Evolutionary conservation across 768 basidiomycete genomes (phyloP), one percentile per base, ranked within the genome.

Genomic region (Solioccasus polychromus): DNA sequence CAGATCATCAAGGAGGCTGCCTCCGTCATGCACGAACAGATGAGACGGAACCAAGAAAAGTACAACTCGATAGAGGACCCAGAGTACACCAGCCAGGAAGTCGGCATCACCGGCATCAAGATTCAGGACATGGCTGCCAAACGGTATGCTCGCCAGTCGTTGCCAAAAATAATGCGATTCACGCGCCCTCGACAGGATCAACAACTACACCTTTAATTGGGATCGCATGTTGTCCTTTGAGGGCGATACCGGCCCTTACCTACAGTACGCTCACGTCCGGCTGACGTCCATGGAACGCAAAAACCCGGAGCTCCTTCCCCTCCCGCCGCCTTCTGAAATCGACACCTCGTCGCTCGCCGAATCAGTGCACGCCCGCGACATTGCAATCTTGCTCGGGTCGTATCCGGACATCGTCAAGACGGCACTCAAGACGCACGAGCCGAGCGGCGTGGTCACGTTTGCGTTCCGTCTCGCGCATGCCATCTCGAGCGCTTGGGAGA

Each of bases 71-170:
- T 99, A 29, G 90, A 91, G 58, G 82, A 99, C 64, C 94, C 95
- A 1, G 86, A 89, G 60, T 70, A 66, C 37, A 85, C 85, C 36
- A 79, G 80, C 46, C 75, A 76, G 51, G 88, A 95, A 66, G 83
- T 97, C 38, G 96, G 94, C 17, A 92, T 96, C 58, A 88, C 92
- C 0, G 92, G 92, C 3, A 86, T 99, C 54, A 98, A 97, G 73
- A 93, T 99, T 48, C 96, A 99, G 68, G 93, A 96, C 62, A 93
- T 95, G 92, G 78, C 87, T 34, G 92, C 91, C 12, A 95, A 92
- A 66, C 75, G 92, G 92, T 92, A 52, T 35, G 79, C 44, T 10
- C 30, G 35, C 43, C 44, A 20, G 49, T 2, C 19, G 24, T 11
- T 3, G n/a, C 19, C 14, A 3, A n/a, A 19, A 1, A 1, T n/a